Conservation (phyloP, 2,329 filamentous ascomycete genomes). For the Chrysoporthe cubensis region DNA sequence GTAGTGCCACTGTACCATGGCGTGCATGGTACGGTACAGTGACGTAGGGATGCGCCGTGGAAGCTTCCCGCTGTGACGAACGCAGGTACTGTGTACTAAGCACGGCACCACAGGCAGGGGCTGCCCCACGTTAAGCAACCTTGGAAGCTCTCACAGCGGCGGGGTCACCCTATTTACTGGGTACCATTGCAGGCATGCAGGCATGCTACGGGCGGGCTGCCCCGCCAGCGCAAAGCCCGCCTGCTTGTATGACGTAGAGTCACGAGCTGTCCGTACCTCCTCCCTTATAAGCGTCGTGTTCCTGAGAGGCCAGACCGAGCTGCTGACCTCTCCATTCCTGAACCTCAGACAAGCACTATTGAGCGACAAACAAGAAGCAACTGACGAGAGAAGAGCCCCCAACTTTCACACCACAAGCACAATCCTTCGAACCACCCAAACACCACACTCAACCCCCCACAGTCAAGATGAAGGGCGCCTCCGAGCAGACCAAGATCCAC, state of each 20-base stretch:
- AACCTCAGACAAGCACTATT: background rate
- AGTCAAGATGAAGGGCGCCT: constrained; percentile 56
- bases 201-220: constrained; percentile 13
- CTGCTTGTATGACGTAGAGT: constrained; percentile 27
- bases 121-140: background rate
- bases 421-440: constrained; percentile 21
- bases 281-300: constrained; percentile 22
- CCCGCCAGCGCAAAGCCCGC: constrained; percentile 19
- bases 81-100: constrained; percentile 13
- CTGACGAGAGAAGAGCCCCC: constrained; percentile 7
- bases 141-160: constrained; percentile 1
- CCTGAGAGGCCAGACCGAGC: background rate
- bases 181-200: no score
- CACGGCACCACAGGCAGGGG: constrained; percentile 4
- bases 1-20: background rate
- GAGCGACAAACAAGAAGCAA: constrained; percentile 19
- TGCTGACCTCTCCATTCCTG: background rate
- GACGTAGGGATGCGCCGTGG: constrained; percentile 25
- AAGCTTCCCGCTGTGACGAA: constrained; percentile 19
- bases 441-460: constrained; percentile 17
- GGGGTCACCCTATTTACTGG: background rate
- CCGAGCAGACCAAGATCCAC: constrained; percentile 76
- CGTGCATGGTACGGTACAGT: background rate
- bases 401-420: constrained; percentile 26
- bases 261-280: constrained; percentile 21